Percentiles rank a stretch among this genome's conserved stretches.
Conservation (phyloP, 139 green algal genomes). For the Volvox reticuliferus region DNA sequence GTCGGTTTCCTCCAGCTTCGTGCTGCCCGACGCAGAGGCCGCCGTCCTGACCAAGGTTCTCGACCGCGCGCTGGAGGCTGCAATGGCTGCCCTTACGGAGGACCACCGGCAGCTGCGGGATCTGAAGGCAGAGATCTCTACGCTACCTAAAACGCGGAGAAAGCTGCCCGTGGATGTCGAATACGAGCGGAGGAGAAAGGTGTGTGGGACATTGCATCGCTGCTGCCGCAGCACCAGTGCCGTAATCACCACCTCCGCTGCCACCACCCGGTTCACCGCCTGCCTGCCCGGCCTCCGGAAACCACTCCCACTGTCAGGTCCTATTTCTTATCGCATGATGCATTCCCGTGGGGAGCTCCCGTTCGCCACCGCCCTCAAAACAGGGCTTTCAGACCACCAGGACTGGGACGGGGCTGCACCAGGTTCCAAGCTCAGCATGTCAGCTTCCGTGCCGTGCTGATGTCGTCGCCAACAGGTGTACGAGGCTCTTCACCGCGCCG, state of each 20-base stretch:
- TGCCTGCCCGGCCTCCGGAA: no score
- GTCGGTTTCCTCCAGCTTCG: slow-evolving; percentile 41
- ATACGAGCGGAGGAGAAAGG: slow-evolving; percentile 81
- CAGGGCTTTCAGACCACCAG: no score
- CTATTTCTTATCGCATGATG: no score
- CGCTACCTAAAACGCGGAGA: slow-evolving; percentile 59
- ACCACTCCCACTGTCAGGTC: no score
- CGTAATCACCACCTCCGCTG: no score
- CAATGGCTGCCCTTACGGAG: slow-evolving; percentile 62
- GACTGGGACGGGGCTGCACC: no score
- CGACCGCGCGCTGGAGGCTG: slow-evolving; percentile 63
- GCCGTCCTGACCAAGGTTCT: slow-evolving; percentile 47
- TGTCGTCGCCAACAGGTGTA: slow-evolving; percentile 28
- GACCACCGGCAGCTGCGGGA: slow-evolving; percentile 72
- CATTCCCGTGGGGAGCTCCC: no score
- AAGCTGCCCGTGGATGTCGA: slow-evolving; percentile 84
- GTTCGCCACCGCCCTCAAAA: no score
- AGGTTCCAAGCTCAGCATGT: no score
- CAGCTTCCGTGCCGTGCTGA: neutral
- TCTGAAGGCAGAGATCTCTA: slow-evolving; percentile 32
- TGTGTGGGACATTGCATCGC: no score
- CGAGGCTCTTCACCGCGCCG: slow-evolving; percentile 72
- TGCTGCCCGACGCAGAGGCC: slow-evolving; percentile 41
- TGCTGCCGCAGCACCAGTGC: no score
- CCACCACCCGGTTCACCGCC: no score